phyloP scores from a whole-genome alignment of 2,329 filamentous ascomycete species.

The Thermomyces lanuginosus region DNA sequence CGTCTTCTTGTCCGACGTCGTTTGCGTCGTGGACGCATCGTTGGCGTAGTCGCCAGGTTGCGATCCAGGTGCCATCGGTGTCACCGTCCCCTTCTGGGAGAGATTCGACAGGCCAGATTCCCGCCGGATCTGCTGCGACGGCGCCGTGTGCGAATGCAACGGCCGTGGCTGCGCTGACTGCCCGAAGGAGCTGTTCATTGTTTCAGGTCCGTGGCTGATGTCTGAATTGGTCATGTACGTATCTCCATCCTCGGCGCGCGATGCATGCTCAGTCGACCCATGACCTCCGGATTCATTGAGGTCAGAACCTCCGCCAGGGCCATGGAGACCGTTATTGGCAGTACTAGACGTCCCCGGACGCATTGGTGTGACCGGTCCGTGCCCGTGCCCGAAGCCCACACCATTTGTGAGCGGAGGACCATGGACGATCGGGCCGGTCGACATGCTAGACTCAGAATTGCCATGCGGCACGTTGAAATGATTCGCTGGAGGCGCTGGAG shows the following conservation, averaged over 20 bases:
- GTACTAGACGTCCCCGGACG: constrained; percentile 32
- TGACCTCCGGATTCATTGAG: constrained; percentile 19
- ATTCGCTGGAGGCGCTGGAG: constrained; percentile 32
- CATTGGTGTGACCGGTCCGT: constrained; percentile 41
- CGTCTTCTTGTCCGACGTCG: constrained; percentile 67
- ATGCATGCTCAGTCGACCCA: constrained; percentile 37
- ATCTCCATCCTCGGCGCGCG: constrained; percentile 36
- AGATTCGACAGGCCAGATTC: constrained; percentile 31
- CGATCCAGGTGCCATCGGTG: constrained; percentile 42
- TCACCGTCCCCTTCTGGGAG: constrained; percentile 37
- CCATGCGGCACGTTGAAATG: constrained; percentile 35
- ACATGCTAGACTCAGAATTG: constrained; percentile 35
- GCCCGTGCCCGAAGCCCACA: too few species aligned
- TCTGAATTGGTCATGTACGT: constrained; percentile 44
- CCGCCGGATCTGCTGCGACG: constrained; percentile 29
- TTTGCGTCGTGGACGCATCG: constrained; percentile 76
- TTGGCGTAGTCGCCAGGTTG: constrained; percentile 53
- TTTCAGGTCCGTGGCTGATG: constrained; percentile 26
- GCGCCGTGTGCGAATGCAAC: constrained; percentile 30
- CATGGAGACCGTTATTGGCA: constrained; percentile 43
- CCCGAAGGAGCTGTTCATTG: constrained; percentile 33
- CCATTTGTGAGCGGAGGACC: constrained; percentile 47
- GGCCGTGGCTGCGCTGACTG: constrained; percentile 34
- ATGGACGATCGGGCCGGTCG: constrained; percentile 40
- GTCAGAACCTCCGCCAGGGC: constrained; percentile 23